Base-by-base conservation (phyloP, 306 rosid species). In the Cucumis melo region DNA sequence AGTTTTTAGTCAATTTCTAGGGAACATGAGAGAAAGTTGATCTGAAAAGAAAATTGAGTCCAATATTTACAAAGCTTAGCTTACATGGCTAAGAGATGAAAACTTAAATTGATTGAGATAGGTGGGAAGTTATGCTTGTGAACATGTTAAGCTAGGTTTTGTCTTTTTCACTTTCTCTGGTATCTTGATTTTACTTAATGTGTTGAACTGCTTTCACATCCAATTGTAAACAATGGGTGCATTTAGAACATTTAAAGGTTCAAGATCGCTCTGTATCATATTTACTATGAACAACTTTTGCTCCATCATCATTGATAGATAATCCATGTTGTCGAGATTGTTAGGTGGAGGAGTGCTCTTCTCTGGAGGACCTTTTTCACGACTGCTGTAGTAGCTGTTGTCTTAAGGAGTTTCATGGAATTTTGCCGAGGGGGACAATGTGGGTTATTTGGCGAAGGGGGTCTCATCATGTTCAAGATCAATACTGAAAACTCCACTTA, bases 341-440 rank as follows among this genome's bases (percentile, higher is more conserved):
- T 19, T 78, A 89, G 96, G 98, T 93, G 97, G 97, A 89, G 94
- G 78, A 91, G 88, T 83, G 87, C 97, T 81, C 97, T 91, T 85
- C 82, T 91, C n/a, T 91, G 97, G 97, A 82, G 97, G 68, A 73
- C 94, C 13, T 89, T 91, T 79, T 91, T 91, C 72, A 89, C 97
- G 7, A 88, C 94, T 8, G 97, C 94, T 42, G 91, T 91, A 42
- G 97, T 91, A 36, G 94, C 92, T 21, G 91, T 91, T 50, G 91
- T 89, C 77, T 81, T 91, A 56, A 87, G 91, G 85, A 62, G 81
- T 79, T 82, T 86, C 84, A 82, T 84, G 10, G 86, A 79, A 6
- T 66, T 86, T 71, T 91, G 97, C 63, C 84, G 76, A 44, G 87
- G 81, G 1, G 92, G 88, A 76, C 39, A 29, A 15, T 92, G 96